Base-by-base conservation (phyloP, 2,329 filamentous ascomycete species). In the Capronia americana region DNA sequence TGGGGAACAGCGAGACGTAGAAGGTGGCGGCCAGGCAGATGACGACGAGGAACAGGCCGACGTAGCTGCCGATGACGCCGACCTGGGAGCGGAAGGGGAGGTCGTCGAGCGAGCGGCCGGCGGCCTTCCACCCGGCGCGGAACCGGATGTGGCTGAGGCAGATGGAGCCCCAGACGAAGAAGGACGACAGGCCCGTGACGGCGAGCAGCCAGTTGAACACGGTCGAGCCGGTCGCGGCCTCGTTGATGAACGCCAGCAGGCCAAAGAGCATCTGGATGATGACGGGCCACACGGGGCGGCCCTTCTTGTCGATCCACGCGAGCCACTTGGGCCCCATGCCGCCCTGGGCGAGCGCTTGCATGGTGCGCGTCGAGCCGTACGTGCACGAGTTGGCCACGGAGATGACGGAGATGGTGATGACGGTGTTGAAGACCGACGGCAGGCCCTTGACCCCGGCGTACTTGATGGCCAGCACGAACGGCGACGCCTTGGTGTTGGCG, bases 351-450 rank as follows among this genome's bases (percentile, higher is more conserved):
- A 97, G 86, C 3, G 93, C 93, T 34, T 93, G 92, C 11, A 98
- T 86, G 1, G 93, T 97, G 73, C 94, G 89, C 0, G 92, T 96
- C 23, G 92, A 95, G 46, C 93, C 94, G 74, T 96, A 98, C 63
- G 97, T 90, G 69, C 92, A 89, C 7, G 92, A 94, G 78, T 97
- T 97, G 63, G 93, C 93, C 67, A 97, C 93, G 0, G 92, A 96
- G 32, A 97, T 82, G 41, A 97, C 93, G 24, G 93, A 90, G 68
- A 96, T 88, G 75, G 94, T 8, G 92, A 96, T 3, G 92, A 90
- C 92, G 20, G 88, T 88, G 78, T 98, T 97, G 90, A 97, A 96
- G 61, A 97, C 86, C 0, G 91, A 93, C 1, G 92, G 92, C 1
- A 97, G 85, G 3, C 90, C 89, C 53, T 87, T 81, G 73, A 97